Evolutionary conservation across 108 stramenopile genomes (phyloP), one percentile per base, ranked within the genome.

Genomic region (Ochromonas danica): DNA sequence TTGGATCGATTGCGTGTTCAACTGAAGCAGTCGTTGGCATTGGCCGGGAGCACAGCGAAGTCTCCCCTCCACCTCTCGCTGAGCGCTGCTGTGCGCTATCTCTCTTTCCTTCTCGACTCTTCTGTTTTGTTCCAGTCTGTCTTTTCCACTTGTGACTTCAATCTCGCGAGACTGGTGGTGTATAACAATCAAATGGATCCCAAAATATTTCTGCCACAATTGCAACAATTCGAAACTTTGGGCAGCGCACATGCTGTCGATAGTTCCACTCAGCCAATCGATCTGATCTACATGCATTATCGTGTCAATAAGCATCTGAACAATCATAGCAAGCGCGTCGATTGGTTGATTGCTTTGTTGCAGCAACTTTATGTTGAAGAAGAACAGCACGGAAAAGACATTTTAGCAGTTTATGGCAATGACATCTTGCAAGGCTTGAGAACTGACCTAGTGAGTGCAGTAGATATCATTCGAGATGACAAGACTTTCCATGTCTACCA

Each of bases 151-250:
- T 95, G 94, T 78, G 93, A 94, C 83, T 93, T 83, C 79, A 92
- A 94, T 14, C 78, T 94, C 36, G 95, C 95, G 0, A 85, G 92
- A 83, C 92, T 91, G 60, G 91, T 94, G 39, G 95, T 92, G 40
- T 82, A 92, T 51, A 89, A 93, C 77, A 92, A 92, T 42, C 93
- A 94, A 79, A 95, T 94, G 93, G 95, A 95, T 79, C 95, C 95
- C 77, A 94, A 94, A 80, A 87, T 92, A 0, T 95, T 94, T 71
- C 81, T 95, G n/a, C 93, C 92, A 10, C 70, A 92, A 70, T 78
- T 95, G 43, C 89, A 93, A 79, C 89, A 89, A 25, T 85, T 91
- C 35, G 63, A 67, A 67, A 67, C 3, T 36, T 14, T 67, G 14
- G 17, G 30, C 3, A 28, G 31, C 14, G 63, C 14, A 67, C 25